These are phyloP conservation scores for Moniliella sp. DNA, from an alignment of 1,284 basidiomycete genomes.

Conservation along the genomic window DNA sequence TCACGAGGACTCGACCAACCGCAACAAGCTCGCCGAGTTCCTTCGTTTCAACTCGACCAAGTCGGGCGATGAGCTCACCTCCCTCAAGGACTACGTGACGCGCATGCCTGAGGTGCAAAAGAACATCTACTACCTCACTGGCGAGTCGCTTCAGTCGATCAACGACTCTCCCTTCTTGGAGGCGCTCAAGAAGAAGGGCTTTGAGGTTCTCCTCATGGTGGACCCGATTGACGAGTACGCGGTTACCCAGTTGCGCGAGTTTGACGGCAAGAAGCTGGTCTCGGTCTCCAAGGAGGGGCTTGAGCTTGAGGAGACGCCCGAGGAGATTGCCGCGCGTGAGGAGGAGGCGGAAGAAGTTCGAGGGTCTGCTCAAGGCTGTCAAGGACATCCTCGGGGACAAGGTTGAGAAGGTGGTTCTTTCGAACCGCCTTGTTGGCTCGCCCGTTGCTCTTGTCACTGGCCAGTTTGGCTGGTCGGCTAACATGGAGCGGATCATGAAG, in stretches of 20 bases:
- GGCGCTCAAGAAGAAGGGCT: slow-evolving; percentile 98
- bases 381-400: slow-evolving; percentile 98
- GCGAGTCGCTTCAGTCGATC: slow-evolving; percentile 77
- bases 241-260: slow-evolving; percentile 92
- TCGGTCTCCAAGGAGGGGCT: slow-evolving; percentile 98
- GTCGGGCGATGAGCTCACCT: slow-evolving; percentile 70
- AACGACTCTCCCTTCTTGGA: slow-evolving; percentile 96
- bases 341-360: slow-evolving; percentile 62
- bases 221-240: slow-evolving; percentile 48
- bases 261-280: slow-evolving; percentile 89
- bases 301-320: slow-evolving; percentile 96
- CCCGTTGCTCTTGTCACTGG: slow-evolving; percentile 52
- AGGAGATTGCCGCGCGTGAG: slow-evolving; percentile 93
- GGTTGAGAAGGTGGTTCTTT: slow-evolving; percentile 96
- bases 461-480: slow-evolving; percentile 96
- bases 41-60: slow-evolving; percentile 96
- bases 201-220: slow-evolving; percentile 81
- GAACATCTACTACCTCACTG: slow-evolving; percentile 87
- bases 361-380: slow-evolving; percentile 75
- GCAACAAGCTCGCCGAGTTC: slow-evolving; percentile 97
- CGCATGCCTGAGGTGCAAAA: slow-evolving; percentile 98
- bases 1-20: slow-evolving; percentile 96
- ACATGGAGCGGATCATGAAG: slow-evolving; percentile 99
- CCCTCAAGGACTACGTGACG: slow-evolving; percentile 98
- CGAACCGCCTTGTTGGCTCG: slow-evolving; percentile 50